Conservation (phyloP, 2,329 filamentous ascomycete genomes). For the Botrytis pseudocinerea region DNA sequence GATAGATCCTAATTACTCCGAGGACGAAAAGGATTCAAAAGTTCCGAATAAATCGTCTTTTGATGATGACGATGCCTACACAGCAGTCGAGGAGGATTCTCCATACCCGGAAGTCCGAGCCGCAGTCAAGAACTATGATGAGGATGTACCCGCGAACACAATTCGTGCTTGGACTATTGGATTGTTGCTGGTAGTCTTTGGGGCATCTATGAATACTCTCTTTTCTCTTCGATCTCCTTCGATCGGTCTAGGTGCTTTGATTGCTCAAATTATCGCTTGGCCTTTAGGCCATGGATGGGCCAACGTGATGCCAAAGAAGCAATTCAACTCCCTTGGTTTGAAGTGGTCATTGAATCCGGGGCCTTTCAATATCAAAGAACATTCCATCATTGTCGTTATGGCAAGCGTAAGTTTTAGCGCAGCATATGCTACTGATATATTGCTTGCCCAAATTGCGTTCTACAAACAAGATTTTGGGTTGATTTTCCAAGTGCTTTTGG, state of each 20-base stretch:
- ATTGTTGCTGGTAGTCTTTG: slow-evolving; percentile 29
- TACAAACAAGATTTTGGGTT: slow-evolving; percentile 69
- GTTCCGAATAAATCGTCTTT: neutral
- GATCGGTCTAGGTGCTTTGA: slow-evolving; percentile 45
- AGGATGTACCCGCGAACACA: slow-evolving; percentile 66
- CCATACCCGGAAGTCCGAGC: slow-evolving; percentile 46
- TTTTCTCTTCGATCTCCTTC: slow-evolving; percentile 33
- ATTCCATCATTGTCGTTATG: slow-evolving; percentile 66
- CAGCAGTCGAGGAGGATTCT: slow-evolving; percentile 27
- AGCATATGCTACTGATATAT: slow-evolving; percentile 60
- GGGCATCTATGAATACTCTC: slow-evolving; percentile 30
- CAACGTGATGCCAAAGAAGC: slow-evolving; percentile 31
- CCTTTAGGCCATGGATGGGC: slow-evolving; percentile 60
- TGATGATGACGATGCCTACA: neutral
- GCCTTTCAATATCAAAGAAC: slow-evolving; percentile 71
- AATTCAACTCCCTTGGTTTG: slow-evolving; percentile 51
- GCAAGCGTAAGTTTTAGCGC: slow-evolving; percentile 52
- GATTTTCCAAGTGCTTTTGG: slow-evolving; percentile 60
- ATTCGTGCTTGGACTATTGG: slow-evolving; percentile 66
- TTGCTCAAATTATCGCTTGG: slow-evolving; percentile 31
- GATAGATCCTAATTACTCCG: slow-evolving; percentile 4
- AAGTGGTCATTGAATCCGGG: slow-evolving; percentile 64
- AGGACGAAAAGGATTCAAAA: neutral
- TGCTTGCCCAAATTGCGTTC: slow-evolving; percentile 69
- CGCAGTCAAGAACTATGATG: slow-evolving; percentile 64